Evolutionary conservation across 345 rosid species (phyloP).

Genomic region (Sonneratia alba): DNA sequence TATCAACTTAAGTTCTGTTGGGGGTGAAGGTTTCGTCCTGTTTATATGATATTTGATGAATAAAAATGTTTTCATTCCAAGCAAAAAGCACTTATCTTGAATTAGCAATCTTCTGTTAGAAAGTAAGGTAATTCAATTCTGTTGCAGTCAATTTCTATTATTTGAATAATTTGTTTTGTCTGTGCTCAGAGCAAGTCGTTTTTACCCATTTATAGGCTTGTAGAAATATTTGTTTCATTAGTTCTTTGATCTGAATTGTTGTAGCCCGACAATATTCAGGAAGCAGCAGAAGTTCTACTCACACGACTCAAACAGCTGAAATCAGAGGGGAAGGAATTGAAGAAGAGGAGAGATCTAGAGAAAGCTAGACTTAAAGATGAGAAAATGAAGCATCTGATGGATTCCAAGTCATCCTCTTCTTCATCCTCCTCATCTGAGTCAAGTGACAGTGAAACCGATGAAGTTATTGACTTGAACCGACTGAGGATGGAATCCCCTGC

Average conservation of each 20-base stretch:
- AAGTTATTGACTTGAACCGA: conserved; percentile 41
- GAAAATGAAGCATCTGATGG: conserved; percentile 19
- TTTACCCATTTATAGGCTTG: not conserved
- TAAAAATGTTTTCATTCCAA: not conserved
- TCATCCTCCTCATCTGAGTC: conserved; percentile 39
- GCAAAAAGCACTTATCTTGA: not conserved
- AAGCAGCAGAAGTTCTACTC: conserved; percentile 41
- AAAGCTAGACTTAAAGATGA: conserved; percentile 32
- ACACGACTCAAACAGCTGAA: conserved; percentile 42
- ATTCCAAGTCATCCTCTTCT: conserved; percentile 30
- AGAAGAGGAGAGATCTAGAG: conserved; percentile 43
- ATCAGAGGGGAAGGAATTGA: conserved; percentile 46
- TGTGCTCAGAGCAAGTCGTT: not conserved
- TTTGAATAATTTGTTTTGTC: not conserved
- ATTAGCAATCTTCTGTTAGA: not conserved
- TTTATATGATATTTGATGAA: not conserved
- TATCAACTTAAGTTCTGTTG: too few relatives aligned
- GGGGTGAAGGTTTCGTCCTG: too few relatives aligned
- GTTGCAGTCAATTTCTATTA: not conserved
- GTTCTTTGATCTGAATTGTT: not conserved
- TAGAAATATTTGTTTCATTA: not conserved
- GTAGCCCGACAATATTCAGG: conserved; percentile 23
- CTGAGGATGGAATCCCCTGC: conserved; percentile 17
- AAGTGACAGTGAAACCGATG: conserved; percentile 39
- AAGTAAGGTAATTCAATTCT: not conserved